These are phyloP conservation scores for Melaleuca quinquenervia DNA, from an alignment of 345 rosid genomes.

Conservation along the genomic window DNA sequence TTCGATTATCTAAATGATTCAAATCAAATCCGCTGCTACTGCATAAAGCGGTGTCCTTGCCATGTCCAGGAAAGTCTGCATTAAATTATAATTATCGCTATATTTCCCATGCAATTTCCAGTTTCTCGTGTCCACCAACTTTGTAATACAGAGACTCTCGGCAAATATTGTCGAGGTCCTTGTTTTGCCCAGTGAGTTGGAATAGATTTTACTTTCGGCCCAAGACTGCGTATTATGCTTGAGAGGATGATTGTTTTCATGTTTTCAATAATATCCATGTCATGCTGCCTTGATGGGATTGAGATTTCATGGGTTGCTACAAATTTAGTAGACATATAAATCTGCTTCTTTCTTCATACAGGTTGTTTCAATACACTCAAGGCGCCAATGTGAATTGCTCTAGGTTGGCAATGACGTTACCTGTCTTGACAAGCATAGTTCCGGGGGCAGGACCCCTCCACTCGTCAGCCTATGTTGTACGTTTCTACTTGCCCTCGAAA, in stretches of 20 bases:
- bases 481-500: slow-evolving; percentile 41
- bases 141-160: background rate
- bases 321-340: background rate
- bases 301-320: background rate
- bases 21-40: background rate
- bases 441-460: slow-evolving; percentile 55
- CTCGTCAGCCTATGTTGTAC: slow-evolving; percentile 41
- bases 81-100: background rate
- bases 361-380: slow-evolving; percentile 51
- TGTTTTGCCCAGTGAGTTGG: background rate
- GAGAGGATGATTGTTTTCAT: background rate
- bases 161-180: background rate
- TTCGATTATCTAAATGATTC: background rate
- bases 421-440: slow-evolving; percentile 42
- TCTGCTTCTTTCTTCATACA: background rate
- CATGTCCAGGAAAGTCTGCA: background rate
- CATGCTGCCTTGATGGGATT: background rate
- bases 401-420: slow-evolving; percentile 50
- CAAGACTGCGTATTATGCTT: background rate
- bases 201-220: background rate
- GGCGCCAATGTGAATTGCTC: slow-evolving; percentile 63
- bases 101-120: background rate
- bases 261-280: background rate
- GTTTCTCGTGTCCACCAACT: background rate
- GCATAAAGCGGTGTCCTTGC: background rate